phyloP scores from a whole-genome alignment of 2,329 filamentous ascomycete genomes.

The Biscogniauxia sp. region DNA sequence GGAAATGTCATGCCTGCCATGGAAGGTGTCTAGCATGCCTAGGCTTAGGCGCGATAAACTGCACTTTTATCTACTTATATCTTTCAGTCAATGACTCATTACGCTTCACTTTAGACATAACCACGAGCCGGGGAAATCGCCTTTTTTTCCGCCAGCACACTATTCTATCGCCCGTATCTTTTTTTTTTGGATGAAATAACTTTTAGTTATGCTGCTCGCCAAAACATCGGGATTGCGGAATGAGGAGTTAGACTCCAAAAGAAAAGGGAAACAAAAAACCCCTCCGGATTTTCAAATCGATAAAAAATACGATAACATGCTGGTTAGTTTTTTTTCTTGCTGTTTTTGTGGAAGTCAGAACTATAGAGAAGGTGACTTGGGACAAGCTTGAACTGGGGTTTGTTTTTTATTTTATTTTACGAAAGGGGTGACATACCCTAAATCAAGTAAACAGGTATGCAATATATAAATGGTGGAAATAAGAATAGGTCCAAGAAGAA shows the following conservation, averaged over 20 bases:
- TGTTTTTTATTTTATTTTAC: too few relatives aligned
- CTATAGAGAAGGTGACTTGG: neutral
- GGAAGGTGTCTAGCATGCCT: conserved; percentile 2
- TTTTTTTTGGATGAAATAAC: neutral
- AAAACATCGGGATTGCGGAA: neutral
- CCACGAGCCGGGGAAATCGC: conserved; percentile 10
- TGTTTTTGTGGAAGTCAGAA: neutral
- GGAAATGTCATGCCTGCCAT: conserved; percentile 42
- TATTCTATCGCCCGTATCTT: neutral
- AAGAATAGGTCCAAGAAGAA: neutral
- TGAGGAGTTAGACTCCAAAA: neutral
- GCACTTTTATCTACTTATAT: conserved; percentile 1
- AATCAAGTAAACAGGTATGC: neutral
- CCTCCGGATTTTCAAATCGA: too few relatives aligned
- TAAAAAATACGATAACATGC: neutral
- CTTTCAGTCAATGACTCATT: neutral
- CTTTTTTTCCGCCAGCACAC: neutral
- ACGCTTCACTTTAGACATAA: conserved; percentile 2
- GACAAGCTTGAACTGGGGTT: too few relatives aligned
- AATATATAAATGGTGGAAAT: neutral
- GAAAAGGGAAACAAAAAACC: too few relatives aligned
- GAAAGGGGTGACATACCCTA: neutral
- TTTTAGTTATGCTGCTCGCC: neutral
- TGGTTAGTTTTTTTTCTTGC: too few relatives aligned
- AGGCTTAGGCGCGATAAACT: neutral